These are phyloP conservation scores for Starmera pachycereana DNA, from an alignment of 805 yeast genomes.

Conservation along the genomic window DNA sequence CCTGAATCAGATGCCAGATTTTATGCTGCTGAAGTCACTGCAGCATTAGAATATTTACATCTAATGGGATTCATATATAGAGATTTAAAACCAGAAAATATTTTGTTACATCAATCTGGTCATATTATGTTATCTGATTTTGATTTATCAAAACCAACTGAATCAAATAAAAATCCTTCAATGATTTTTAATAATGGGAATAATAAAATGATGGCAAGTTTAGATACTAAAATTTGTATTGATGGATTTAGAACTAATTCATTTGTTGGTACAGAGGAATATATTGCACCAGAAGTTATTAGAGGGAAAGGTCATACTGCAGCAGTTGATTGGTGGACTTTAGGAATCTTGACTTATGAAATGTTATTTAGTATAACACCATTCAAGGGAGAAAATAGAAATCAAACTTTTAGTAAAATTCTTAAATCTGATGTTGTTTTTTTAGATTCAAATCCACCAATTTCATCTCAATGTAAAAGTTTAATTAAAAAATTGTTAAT, in stretches of 20 bases:
- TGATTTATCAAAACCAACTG: constrained; percentile 86
- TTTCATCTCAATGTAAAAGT: constrained; percentile 69
- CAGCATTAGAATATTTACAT: constrained; percentile 92
- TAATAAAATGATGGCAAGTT: constrained; percentile 41
- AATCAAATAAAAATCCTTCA: constrained; percentile 65
- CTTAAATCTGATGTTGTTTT: constrained; percentile 77
- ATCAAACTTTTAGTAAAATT: constrained; percentile 81
- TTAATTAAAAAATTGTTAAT: constrained; percentile 72
- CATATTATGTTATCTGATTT: constrained; percentile 97
- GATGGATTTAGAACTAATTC: constrained; percentile 96
- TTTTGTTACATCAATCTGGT: constrained; percentile 88
- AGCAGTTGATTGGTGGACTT: constrained; percentile 99
- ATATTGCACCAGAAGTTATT: constrained; percentile 97
- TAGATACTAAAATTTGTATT: constrained; percentile 91
- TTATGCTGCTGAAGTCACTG: constrained; percentile 94
- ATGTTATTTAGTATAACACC: constrained; percentile 97
- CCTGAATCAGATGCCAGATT: constrained; percentile 83
- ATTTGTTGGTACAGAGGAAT: constrained; percentile 98
- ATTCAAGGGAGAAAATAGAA: constrained; percentile 83
- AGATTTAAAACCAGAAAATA: constrained; percentile 94
- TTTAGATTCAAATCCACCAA: constrained; percentile 51
- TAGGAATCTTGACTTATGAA: constrained; percentile 87
- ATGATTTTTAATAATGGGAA: constrained; percentile 31
- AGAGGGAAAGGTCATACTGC: constrained; percentile 95
- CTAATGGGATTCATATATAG: constrained; percentile 95